Base-by-base conservation (phyloP, 495 filamentous ascomycete species). In the Trichocladium uniseriatum region DNA sequence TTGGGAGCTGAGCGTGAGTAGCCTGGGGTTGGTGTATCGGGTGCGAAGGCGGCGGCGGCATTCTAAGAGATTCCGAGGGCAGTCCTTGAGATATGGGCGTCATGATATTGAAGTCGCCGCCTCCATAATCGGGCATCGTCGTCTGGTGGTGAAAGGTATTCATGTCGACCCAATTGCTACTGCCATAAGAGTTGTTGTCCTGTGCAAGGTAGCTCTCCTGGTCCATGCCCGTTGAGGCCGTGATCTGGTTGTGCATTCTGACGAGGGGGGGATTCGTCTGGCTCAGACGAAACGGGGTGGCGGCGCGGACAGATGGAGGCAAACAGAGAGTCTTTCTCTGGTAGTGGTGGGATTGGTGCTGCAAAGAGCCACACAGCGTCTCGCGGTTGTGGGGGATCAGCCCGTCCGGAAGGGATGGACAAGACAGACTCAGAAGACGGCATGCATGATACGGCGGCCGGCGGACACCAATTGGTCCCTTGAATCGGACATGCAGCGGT, bases 241-340 rank as follows among this genome's bases (percentile, higher is more conserved):
- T 65, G 58, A 73, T 69, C 48, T 68, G 67, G 61, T 74, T 73
- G 60, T 74, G 69, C 72, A 76, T 76, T 51, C 56, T 70, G 61
- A 49, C 53, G 41, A 48, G 57, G 58, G 51, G 49, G 57, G 58
- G 51, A 51, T 58, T 59, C 56, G 53, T 56, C 53, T 54, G 56
- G 52, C 38, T 49, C 45, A 52, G 44, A 50, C 51, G 44, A 60
- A 58, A 62, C 57, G 56, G 55, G 60, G 56, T 52, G 51, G 53
- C 42, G 52, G 56, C 54, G 57, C 50, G 57, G 56, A 49, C 44
- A 63, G 57, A 38, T 51, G 52, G 49, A 53, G 52, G 44, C 46
- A 48, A 41, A 38, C 38, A 42, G 27, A 57, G 46, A 35, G 47
- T 51, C 46, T 52, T 57, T 45, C 49, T 44, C 43, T 41, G 34